Evolutionary conservation across 495 filamentous ascomycete genomes (phyloP).

Genomic region (Penicillium silybi): DNA sequence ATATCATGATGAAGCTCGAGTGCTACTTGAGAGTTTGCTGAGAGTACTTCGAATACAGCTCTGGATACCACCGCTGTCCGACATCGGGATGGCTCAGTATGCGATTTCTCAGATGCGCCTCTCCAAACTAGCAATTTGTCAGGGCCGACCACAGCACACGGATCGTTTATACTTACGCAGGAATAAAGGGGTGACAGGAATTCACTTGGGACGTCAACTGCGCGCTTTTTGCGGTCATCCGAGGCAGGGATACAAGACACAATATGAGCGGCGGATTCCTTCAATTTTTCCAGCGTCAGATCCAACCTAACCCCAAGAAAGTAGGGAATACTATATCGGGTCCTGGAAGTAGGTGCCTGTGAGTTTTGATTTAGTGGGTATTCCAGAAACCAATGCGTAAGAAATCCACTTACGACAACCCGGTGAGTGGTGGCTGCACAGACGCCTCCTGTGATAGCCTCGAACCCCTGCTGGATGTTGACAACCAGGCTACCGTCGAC

Average conservation of each 20-base stretch:
- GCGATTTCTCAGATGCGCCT: constrained; percentile 64
- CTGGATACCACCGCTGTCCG: constrained; percentile 79
- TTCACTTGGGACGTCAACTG: constrained; percentile 42
- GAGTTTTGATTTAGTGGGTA: not conserved
- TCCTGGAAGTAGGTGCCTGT: constrained; percentile 36
- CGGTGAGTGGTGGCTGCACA: constrained; percentile 84
- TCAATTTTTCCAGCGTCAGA: constrained; percentile 59
- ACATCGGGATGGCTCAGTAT: constrained; percentile 90
- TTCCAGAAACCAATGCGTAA: not conserved
- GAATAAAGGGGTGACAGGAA: constrained; percentile 40
- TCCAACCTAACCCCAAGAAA: constrained; percentile 86
- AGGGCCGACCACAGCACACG: not conserved
- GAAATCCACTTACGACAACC: constrained; percentile 45
- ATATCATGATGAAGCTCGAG: not conserved
- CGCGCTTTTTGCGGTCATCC: constrained; percentile 33
- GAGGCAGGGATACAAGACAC: constrained; percentile 32
- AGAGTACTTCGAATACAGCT: constrained; percentile 53
- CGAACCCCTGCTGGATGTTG: constrained; percentile 78
- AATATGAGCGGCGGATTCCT: constrained; percentile 37
- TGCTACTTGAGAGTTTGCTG: constrained; percentile 19
- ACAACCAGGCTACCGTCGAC: constrained; percentile 49
- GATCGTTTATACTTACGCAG: constrained; percentile 28
- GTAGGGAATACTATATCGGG: constrained; percentile 81
- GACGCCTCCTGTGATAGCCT: constrained; percentile 84
- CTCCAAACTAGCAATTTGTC: constrained; percentile 34